A percentile compares a stretch with the other conserved stretches of the same genome.
phyloP scores from a whole-genome alignment of 2,329 filamentous ascomycete genomes.

The Hymenoscyphus albidus region DNA sequence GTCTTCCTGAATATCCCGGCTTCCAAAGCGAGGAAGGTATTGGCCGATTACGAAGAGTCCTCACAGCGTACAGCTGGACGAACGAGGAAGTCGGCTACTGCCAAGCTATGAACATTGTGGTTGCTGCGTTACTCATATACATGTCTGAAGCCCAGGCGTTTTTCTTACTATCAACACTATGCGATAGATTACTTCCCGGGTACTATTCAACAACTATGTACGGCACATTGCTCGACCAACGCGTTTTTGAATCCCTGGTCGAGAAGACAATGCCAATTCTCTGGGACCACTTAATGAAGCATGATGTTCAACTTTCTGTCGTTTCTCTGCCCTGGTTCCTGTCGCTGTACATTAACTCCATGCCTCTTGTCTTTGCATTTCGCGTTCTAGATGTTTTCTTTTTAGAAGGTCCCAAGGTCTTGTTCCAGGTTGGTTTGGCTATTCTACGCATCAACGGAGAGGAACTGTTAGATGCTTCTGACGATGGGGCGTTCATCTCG shows the following conservation, averaged over 20 bases:
- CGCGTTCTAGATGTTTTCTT: constrained; percentile 97
- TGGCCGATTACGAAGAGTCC: constrained; percentile 77
- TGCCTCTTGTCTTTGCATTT: constrained; percentile 97
- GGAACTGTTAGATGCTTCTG: constrained; percentile 84
- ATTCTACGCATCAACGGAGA: constrained; percentile 97
- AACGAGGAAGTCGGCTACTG: constrained; percentile 96
- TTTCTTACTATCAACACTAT: constrained; percentile 85
- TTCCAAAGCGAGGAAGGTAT: constrained; percentile 98
- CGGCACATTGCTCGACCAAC: constrained; percentile 91
- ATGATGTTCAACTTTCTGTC: constrained; percentile 93
- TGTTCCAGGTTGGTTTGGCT: constrained; percentile 96
- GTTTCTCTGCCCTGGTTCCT: constrained; percentile 98
- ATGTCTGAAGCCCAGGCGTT: constrained; percentile 97
- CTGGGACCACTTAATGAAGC: constrained; percentile 97
- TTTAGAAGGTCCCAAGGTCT: constrained; percentile 91
- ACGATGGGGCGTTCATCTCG: constrained; percentile 95
- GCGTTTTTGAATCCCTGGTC: constrained; percentile 96
- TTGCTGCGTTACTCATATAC: constrained; percentile 96
- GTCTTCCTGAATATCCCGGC: constrained; percentile 92
- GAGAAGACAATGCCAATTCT: constrained; percentile 98
- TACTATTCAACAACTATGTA: constrained; percentile 99
- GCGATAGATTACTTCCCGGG: constrained; percentile 86
- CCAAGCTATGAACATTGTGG: constrained; percentile 99
- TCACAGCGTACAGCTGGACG: constrained; percentile 97
- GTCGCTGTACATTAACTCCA: constrained; percentile 97